phyloP scores from a whole-genome alignment of 2,329 filamentous ascomycete species.

The Cladosporium sp. region DNA sequence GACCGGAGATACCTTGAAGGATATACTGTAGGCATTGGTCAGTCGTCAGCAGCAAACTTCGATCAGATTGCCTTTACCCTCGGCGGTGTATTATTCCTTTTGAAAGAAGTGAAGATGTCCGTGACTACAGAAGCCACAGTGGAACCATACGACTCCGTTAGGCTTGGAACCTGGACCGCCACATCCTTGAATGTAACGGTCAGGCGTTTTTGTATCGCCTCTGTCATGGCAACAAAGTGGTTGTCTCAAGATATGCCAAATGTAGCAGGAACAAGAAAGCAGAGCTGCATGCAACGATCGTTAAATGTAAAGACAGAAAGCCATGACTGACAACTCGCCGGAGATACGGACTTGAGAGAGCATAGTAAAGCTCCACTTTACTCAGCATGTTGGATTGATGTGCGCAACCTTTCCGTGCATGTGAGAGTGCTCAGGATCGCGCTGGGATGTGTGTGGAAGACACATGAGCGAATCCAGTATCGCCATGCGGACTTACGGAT shows the following conservation, averaged over 20 bases:
- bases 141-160: slow-evolving; percentile 1
- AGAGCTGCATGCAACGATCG: too few relatives aligned
- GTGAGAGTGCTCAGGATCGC: too few relatives aligned
- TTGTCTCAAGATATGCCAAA: too few relatives aligned
- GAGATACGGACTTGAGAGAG: too few relatives aligned
- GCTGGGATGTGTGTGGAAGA: too few relatives aligned
- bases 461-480: too few relatives aligned
- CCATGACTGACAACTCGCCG: too few relatives aligned
- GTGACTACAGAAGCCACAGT: slow-evolving; percentile 5
- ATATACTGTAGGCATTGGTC: not conserved
- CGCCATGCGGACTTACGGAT: too few relatives aligned
- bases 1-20: not conserved
- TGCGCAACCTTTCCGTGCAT: too few relatives aligned
- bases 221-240: not conserved
- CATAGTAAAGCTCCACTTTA: too few relatives aligned
- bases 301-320: too few relatives aligned
- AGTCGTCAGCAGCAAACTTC: not conserved
- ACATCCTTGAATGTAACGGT: slow-evolving; percentile 7
- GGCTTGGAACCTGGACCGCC: slow-evolving; percentile 4
- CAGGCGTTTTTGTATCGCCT: not conserved
- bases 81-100: not conserved
- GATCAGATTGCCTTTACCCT: not conserved
- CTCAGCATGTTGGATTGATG: too few relatives aligned
- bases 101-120: not conserved
- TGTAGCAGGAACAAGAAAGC: not conserved